These are phyloP conservation scores for Volvariella surrecta DNA, from an alignment of 1,284 basidiomycete species.

Conservation along the genomic window DNA sequence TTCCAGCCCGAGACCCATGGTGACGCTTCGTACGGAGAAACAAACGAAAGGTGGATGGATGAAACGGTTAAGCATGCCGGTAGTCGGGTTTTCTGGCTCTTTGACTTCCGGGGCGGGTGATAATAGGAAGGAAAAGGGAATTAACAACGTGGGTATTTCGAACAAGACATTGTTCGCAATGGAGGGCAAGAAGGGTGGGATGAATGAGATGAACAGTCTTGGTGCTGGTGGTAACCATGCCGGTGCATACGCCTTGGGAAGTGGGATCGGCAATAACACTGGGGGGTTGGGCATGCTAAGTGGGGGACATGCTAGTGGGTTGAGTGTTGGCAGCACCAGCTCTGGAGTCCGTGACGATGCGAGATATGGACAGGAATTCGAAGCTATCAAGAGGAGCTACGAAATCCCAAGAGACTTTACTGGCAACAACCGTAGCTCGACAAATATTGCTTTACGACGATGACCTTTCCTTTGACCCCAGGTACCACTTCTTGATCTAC, in stretches of 20 bases:
- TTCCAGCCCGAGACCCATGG: conserved; percentile 27
- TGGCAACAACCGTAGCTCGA: conserved; percentile 34
- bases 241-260: too few relatives aligned
- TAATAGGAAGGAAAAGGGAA: conserved; percentile 13
- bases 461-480: conserved; percentile 14
- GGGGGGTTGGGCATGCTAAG: too few relatives aligned
- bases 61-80: conserved; percentile 67
- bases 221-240: conserved; percentile 11
- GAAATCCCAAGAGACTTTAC: conserved; percentile 22
- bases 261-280: too few relatives aligned
- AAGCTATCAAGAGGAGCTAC: conserved; percentile 31
- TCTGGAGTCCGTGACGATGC: conserved; percentile 16
- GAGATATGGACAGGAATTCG: neutral
- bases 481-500: neutral
- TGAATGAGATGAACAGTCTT: conserved; percentile 20
- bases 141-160: neutral
- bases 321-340: conserved; percentile 26
- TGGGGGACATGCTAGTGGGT: too few relatives aligned
- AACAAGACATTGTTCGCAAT: conserved; percentile 22
- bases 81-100: conserved; percentile 22
- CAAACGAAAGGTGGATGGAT: conserved; percentile 56
- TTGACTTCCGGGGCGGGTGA: conserved; percentile 9
- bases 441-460: conserved; percentile 25
- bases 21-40: conserved; percentile 23
- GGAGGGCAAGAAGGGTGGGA: conserved; percentile 36